Percentiles rank a stretch among this genome's conserved stretches.
phyloP scores from a whole-genome alignment of 2,329 filamentous ascomycete species.

The Colletotrichum liaoningense region DNA sequence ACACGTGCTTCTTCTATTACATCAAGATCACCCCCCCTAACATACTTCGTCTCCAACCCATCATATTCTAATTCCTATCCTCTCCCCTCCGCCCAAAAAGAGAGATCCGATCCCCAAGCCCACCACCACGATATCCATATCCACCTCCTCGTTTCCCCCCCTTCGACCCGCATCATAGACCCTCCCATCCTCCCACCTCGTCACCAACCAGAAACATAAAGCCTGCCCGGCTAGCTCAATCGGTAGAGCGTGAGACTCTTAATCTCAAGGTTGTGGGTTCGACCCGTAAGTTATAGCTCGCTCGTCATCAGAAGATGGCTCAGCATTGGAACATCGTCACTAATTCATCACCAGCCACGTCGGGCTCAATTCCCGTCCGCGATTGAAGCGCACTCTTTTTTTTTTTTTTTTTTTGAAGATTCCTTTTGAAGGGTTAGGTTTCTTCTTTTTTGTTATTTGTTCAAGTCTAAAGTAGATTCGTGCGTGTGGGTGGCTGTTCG shows the following conservation, averaged over 20 bases:
- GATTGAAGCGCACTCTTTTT: too few species aligned
- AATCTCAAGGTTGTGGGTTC: constrained; percentile 70
- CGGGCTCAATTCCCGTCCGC: constrained; percentile 31
- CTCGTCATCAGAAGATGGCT: not conserved
- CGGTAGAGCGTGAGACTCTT: constrained; percentile 81
- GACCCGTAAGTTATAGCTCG: constrained; percentile 41
- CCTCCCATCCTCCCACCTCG: not conserved
- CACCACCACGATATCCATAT: not conserved
- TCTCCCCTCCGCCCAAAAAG: too few species aligned
- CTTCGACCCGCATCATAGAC: not conserved
- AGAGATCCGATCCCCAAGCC: not conserved
- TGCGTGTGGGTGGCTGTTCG: too few species aligned
- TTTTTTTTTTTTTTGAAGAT: too few species aligned
- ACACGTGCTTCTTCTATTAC: too few species aligned
- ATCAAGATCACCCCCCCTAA: too few species aligned
- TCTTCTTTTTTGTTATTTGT: too few species aligned
- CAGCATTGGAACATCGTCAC: not conserved
- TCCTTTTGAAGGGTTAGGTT: too few species aligned
- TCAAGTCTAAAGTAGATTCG: too few species aligned
- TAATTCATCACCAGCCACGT: constrained; percentile 20
- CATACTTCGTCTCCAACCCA: too few species aligned
- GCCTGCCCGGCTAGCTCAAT: constrained; percentile 71
- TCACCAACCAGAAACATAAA: constrained; percentile 1
- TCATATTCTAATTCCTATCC: too few species aligned
- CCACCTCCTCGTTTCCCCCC: not conserved